Conservation (phyloP, 163 green algal genomes). For the Coccomyxa subellipsoidea region DNA sequence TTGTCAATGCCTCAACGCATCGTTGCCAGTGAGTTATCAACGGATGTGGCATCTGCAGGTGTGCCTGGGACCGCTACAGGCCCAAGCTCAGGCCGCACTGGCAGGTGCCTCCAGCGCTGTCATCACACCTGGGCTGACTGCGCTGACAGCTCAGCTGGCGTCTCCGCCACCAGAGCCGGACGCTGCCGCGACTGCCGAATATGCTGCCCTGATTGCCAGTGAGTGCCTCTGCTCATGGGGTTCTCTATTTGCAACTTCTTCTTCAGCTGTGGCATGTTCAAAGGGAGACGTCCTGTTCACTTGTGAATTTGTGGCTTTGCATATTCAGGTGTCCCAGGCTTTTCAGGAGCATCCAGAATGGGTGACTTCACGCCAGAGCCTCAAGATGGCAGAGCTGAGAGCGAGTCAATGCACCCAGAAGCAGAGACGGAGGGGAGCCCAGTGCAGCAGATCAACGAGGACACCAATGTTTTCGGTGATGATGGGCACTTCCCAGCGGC, state of each 20-base stretch:
- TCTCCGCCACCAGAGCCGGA: neutral
- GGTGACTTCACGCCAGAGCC: neutral
- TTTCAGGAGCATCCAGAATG: neutral
- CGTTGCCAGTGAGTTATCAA: no score
- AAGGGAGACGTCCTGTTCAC: no score
- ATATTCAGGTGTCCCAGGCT: neutral
- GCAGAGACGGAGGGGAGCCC: neutral
- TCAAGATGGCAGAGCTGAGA: neutral
- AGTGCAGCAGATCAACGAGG: neutral
- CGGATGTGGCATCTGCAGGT: constrained; percentile 27
- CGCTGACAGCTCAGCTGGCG: constrained; percentile 27
- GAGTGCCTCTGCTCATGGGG: no score
- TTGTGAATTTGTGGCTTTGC: neutral
- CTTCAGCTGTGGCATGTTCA: no score
- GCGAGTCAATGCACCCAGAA: neutral
- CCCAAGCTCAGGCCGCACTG: constrained; percentile 29
- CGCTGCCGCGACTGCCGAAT: neutral
- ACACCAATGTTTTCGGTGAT: neutral
- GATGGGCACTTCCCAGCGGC: neutral
- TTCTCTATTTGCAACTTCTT: no score
- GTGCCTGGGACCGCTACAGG: constrained; percentile 26
- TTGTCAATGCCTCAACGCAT: no score
- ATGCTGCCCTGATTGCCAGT: neutral
- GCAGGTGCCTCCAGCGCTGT: neutral
- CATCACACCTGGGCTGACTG: constrained; percentile 33